Conservation (phyloP, 116 monocot species). For the Phalaenopsis hybrid region DNA sequence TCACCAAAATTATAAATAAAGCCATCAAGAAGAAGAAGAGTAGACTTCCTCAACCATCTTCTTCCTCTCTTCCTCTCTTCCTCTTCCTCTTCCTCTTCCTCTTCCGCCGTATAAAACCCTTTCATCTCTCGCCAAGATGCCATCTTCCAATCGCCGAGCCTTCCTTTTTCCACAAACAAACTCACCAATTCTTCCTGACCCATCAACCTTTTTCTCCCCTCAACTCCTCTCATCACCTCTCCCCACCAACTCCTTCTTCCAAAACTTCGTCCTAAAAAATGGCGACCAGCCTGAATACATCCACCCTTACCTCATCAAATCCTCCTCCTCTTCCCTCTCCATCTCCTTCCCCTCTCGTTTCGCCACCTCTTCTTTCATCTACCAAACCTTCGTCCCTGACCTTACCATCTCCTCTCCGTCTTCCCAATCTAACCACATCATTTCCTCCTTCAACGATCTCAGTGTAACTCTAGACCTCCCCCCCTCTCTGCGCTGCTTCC, state of each 20-base stretch:
- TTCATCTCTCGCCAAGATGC: background rate
- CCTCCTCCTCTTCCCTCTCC: slow-evolving; percentile 44
- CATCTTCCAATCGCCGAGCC: slow-evolving; percentile 8
- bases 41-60: background rate
- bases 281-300: slow-evolving; percentile 89
- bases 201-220: slow-evolving; percentile 67
- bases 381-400: slow-evolving; percentile 77
- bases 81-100: background rate
- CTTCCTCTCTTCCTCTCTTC: background rate
- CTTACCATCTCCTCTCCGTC: slow-evolving; percentile 55
- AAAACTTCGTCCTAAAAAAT: slow-evolving; percentile 65
- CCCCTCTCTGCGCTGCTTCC: slow-evolving; percentile 48
- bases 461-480: slow-evolving; percentile 65
- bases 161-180: slow-evolving; percentile 55
- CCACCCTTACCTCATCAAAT: slow-evolving; percentile 88
- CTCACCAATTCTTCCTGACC: slow-evolving; percentile 57
- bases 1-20: slow-evolving; percentile 14
- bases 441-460: slow-evolving; percentile 74
- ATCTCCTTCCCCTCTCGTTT: slow-evolving; percentile 69
- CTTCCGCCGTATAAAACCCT: background rate
- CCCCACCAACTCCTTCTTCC: slow-evolving; percentile 97
- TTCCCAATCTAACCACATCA: slow-evolving; percentile 22
- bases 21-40: slow-evolving; percentile 12
- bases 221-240: slow-evolving; percentile 65
- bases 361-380: slow-evolving; percentile 52